Percentiles rank a stretch among this genome's conserved stretches.
Evolutionary conservation across 1,284 basidiomycete species (phyloP).

Genomic region (Rhodotorula sp.): DNA sequence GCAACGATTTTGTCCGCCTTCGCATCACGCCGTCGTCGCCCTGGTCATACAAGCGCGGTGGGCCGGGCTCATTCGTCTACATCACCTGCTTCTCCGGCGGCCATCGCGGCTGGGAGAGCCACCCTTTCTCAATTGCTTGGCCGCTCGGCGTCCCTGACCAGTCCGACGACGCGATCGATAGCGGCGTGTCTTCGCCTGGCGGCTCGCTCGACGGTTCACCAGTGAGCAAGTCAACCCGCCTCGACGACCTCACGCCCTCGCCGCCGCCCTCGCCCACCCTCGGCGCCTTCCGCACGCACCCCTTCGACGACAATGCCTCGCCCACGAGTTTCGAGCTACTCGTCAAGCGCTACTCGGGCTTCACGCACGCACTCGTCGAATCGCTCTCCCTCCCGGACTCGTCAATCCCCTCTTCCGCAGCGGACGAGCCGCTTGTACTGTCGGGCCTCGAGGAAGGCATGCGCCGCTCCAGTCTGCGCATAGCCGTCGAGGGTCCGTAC

Average conservation of each 20-base stretch:
- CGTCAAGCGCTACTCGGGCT: conserved; percentile 24
- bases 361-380: conserved; percentile 21
- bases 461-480: background rate
- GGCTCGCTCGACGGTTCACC: background rate
- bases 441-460: background rate
- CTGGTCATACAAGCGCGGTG: conserved; percentile 9
- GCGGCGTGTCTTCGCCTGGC: background rate
- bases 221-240: background rate
- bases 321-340: conserved; percentile 12
- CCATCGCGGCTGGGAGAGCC: conserved; percentile 19
- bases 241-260: background rate
- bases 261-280: background rate
- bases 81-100: conserved; percentile 14
- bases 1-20: conserved; percentile 27
- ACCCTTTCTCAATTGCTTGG: conserved; percentile 35
- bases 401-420: background rate
- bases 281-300: background rate
- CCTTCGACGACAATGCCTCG: background rate
- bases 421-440: background rate
- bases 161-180: background rate
- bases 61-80: conserved; percentile 38
- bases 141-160: conserved; percentile 18
- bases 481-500: conserved; percentile 33
- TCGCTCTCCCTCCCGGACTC: background rate
- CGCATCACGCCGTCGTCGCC: conserved; percentile 7